A percentile compares a stretch with the other conserved stretches of the same genome.
phyloP scores from a whole-genome alignment of 768 basidiomycete species.

The Hortiboletus campestris region DNA sequence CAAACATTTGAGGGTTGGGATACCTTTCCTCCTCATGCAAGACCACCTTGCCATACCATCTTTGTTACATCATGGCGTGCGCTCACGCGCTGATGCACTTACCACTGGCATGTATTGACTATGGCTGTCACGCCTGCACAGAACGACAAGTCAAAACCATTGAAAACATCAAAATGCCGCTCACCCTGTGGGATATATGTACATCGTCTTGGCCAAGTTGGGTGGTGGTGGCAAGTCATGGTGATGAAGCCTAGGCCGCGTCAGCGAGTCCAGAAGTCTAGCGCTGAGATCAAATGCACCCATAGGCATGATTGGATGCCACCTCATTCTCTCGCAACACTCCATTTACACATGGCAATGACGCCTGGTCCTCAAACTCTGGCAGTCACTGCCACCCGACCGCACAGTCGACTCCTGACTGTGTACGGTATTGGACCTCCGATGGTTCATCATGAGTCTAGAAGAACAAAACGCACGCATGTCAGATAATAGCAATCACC shows the following conservation, averaged over 20 bases:
- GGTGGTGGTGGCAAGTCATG: no score
- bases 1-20: constrained; percentile 32
- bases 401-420: constrained; percentile 28
- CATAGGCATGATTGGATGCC: constrained; percentile 24
- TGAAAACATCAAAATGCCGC: no score
- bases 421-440: constrained; percentile 29
- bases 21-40: constrained; percentile 38
- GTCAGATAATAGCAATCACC: constrained; percentile 9
- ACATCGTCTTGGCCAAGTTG: no score
- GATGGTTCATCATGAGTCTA: constrained; percentile 5
- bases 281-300: constrained; percentile 9
- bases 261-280: neutral
- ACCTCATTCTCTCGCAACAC: constrained; percentile 34
- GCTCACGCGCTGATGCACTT: neutral
- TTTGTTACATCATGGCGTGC: neutral
- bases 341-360: constrained; percentile 34
- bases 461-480: neutral
- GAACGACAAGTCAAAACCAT: no score
- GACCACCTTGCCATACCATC: constrained; percentile 35
- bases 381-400: constrained; percentile 31
- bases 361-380: constrained; percentile 26
- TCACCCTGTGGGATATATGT: no score
- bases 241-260: constrained; percentile 20
- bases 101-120: no score
- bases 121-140: no score